phyloP scores from a whole-genome alignment of 768 basidiomycete species.

The Punctularia strigosozonata region DNA sequence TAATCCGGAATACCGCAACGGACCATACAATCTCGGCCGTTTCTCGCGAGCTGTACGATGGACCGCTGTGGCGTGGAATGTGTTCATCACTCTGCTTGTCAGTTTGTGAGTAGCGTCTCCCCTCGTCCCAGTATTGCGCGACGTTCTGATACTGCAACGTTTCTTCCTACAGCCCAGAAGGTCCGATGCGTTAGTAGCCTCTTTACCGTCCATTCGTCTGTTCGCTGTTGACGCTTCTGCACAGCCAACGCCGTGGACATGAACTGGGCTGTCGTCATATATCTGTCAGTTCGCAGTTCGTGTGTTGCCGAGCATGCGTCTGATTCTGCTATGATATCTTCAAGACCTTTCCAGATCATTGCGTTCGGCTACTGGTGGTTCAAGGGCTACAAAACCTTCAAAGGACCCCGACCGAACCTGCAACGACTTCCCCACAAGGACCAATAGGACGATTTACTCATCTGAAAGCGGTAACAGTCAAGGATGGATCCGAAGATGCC shows the following conservation, averaged over 20 bases:
- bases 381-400: conserved; percentile 10
- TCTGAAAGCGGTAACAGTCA: too few species aligned
- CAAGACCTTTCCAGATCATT: conserved; percentile 7
- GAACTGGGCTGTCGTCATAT: conserved; percentile 10
- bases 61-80: conserved; percentile 12
- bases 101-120: conserved; percentile 8
- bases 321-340: neutral
- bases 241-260: conserved; percentile 7
- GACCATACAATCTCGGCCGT: conserved; percentile 13
- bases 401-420: conserved; percentile 6
- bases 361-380: conserved; percentile 10
- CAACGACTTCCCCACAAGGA: too few species aligned
- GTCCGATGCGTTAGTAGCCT: too few species aligned
- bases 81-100: conserved; percentile 12
- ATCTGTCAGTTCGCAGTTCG: conserved; percentile 5
- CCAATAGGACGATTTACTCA: too few species aligned
- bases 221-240: too few species aligned
- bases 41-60: conserved; percentile 8
- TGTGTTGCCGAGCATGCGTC: neutral
- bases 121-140: too few species aligned
- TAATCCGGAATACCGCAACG: too few species aligned
- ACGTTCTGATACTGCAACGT: too few species aligned
- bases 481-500: too few species aligned
- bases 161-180: conserved; percentile 6
- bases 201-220: too few species aligned